Evolutionary conservation across 768 basidiomycete species (phyloP), one percentile per base, ranked within the genome.

Genomic region (Lactarius evosmus): DNA sequence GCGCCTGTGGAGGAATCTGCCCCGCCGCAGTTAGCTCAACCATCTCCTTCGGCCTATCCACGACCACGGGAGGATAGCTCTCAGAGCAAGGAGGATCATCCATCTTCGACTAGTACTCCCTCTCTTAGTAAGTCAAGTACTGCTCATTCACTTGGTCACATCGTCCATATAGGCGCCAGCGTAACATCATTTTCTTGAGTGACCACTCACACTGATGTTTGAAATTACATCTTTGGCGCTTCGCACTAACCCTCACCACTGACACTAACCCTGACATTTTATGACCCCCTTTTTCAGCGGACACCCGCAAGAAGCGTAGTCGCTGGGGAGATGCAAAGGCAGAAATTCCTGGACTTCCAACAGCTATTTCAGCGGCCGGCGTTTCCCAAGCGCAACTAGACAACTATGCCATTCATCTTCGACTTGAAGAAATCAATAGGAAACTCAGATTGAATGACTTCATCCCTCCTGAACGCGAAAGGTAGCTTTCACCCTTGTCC

Each of bases 241-340:
- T 75, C 74, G 67, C 62, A 68, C 72, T 71, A 74, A 75, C 73
- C 68, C 72, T 69, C 65, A 72, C 67, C 72, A 78, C 78, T 76
- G 63, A 75, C 80, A 87, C 85, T 88, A 85, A 91, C 81, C 77
- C 75, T 78, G 69, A 78, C 75, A 72, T 70, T 71, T 69, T 78
- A 76, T 79, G 73, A 75, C 65, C 69, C 71, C 75, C 40, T 51
- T 59, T 51, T 82, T 86, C 90, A 74, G 82, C 87, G 61, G 91
- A 93, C 73, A 89, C 94, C 69, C 88, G 95, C 67, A 98, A 98
- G 79, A 86, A 96, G 67, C 90, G 93, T 69, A 97, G 95, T 72
- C 91, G 97, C 62, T 99, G 95, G 95, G 97, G 97, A 69, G 96
- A 97, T 70, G 91, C 86, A 64, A 92, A 92, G 75, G 85, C 88